phyloP scores from a whole-genome alignment of 192 early-diverging fungal species.

The Haplosporangium gracile region DNA sequence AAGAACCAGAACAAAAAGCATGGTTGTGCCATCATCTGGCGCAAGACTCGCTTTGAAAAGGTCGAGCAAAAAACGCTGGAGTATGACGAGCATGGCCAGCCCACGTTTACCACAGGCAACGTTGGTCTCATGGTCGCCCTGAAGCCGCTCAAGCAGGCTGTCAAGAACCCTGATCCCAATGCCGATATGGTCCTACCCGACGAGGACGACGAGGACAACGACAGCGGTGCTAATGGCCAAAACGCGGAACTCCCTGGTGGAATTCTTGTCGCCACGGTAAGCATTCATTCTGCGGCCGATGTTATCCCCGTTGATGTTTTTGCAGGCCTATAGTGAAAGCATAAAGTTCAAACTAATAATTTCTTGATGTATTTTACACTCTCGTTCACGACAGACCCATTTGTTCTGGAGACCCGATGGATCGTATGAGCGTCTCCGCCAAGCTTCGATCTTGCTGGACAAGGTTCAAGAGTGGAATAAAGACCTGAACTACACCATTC shows the following conservation, averaged over 20 bases:
- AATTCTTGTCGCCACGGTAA: constrained; percentile 49
- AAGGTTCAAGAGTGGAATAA: constrained; percentile 50
- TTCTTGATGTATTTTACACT: not conserved
- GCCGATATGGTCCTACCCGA: constrained; percentile 49
- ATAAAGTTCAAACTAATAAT: not conserved
- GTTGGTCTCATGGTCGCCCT: constrained; percentile 51
- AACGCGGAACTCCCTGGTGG: constrained; percentile 23
- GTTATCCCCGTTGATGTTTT: too few relatives aligned
- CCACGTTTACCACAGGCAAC: constrained; percentile 49
- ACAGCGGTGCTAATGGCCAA: not conserved
- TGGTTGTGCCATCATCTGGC: constrained; percentile 55
- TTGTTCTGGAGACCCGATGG: constrained; percentile 57
- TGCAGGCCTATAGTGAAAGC: not conserved
- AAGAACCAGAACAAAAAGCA: constrained; percentile 50
- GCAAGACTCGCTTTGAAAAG: constrained; percentile 46
- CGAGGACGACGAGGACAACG: constrained; percentile 17
- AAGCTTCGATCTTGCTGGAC: constrained; percentile 44
- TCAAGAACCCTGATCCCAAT: constrained; percentile 49
- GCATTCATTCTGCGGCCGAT: not conserved
- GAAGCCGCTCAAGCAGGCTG: constrained; percentile 17
- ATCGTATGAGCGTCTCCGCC: constrained; percentile 54
- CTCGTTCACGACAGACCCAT: constrained; percentile 33
- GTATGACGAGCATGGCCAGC: constrained; percentile 50
- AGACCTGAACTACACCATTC: constrained; percentile 33
- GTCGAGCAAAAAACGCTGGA: constrained; percentile 37